Evolutionary conservation across 1,139 yeast genomes (phyloP), one percentile per base, ranked within the genome.

Genomic region (Hyphopichia fennica): DNA sequence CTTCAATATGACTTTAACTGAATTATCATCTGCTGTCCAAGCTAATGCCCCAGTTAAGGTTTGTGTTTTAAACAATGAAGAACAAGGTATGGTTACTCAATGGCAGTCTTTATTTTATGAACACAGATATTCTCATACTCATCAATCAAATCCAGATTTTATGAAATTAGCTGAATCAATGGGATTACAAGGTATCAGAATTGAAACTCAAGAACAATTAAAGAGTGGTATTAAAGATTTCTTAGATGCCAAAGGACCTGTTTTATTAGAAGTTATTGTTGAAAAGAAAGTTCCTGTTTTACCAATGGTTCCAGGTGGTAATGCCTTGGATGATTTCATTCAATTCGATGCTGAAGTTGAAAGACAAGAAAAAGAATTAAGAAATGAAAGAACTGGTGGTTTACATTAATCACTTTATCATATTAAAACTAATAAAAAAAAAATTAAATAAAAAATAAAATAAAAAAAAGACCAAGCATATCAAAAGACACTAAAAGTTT

Each of bases 1-100:
- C 17, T 93, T 93, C 77, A 88, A 87, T 74, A 93, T 93, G 99
- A 90, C 99, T 19, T 77, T 93, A 52, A 87, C 83, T 65, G 99
- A 93, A 75, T 75, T 93, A 63, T 81, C 91, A 28, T 85, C 96
- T 40, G 99, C 98, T 20, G 95, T 90, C 35, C 98, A 93, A 75
- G 96, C 93, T 46, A 79, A 79, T 51, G 84, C 96, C 40, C 97
- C 96, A 49, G 84, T 93, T 52, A 93, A 93, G 75, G 79, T 88
- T 46, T 78, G 91, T 66, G 84, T 93, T 44, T 77, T 93, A 62
- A 93, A 93, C 68, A 93, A 93, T 65, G 98, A 91, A 72, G 99
- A 93, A 72, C 99, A 93, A 75, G 99, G 99, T 63, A 93, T 93
- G 99, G 99, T 93, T 45, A 93, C 98, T 17, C 99, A 93, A 70